Conservation (phyloP, 140 eudicot genomes). For the Bidens hawaiensis region DNA sequence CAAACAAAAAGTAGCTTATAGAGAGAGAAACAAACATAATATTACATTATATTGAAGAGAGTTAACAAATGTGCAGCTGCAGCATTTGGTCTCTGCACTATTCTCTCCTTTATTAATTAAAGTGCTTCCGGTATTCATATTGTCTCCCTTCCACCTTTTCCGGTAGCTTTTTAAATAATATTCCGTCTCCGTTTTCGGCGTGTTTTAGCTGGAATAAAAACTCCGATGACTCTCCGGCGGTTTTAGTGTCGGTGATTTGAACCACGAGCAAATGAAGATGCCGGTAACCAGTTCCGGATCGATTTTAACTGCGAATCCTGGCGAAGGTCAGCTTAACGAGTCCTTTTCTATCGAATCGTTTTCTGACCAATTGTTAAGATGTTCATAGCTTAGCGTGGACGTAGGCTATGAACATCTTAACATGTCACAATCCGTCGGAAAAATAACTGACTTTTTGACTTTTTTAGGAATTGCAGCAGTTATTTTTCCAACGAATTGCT, state of each 20-base stretch:
- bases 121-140: slow-evolving; percentile 33
- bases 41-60: slow-evolving; percentile 4
- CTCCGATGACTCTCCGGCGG: slow-evolving; percentile 30
- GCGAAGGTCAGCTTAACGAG: slow-evolving; percentile 50
- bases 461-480: too few species aligned
- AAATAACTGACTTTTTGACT: too few species aligned
- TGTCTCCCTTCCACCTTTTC: slow-evolving; percentile 36
- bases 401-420: too few species aligned
- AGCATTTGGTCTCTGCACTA: too few species aligned
- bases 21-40: slow-evolving; percentile 9
- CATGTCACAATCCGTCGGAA: too few species aligned
- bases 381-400: too few species aligned
- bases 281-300: slow-evolving; percentile 50
- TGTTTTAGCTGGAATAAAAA: slow-evolving; percentile 18
- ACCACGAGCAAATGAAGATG: slow-evolving; percentile 38
- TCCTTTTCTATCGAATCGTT: slow-evolving; percentile 6
- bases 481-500: too few species aligned
- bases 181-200: slow-evolving; percentile 24
- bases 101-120: too few species aligned
- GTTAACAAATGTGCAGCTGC: slow-evolving; percentile 55
- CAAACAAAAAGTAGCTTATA: not conserved
- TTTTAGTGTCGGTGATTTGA: slow-evolving; percentile 19
- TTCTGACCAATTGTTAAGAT: not conserved
- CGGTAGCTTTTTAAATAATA: slow-evolving; percentile 3
- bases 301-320: slow-evolving; percentile 34